Evolutionary conservation across 164 flowering plant species (phyloP).

Genomic region (Houttuynia cordata): DNA sequence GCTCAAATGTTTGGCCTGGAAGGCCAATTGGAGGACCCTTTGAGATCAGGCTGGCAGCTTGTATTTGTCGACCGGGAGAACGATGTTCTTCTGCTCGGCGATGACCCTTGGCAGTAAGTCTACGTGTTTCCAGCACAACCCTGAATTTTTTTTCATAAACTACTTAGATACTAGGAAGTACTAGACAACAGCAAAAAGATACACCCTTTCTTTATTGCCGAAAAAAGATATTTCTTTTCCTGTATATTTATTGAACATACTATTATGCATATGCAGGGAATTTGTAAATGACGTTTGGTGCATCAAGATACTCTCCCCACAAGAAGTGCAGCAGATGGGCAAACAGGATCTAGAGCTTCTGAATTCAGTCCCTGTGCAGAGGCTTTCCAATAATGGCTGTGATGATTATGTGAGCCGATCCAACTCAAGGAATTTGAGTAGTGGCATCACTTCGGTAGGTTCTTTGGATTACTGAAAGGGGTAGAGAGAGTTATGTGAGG

Average conservation of each 20-base stretch:
- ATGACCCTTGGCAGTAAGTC: constrained; percentile 97
- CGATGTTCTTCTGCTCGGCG: constrained; percentile 96
- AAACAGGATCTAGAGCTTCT: constrained; percentile 54
- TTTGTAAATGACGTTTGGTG: constrained; percentile 86
- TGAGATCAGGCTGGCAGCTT: constrained; percentile 99
- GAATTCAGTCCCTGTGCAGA: constrained; percentile 45
- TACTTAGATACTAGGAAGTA: no score
- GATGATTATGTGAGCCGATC: constrained; percentile 43
- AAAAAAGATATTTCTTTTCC: no score
- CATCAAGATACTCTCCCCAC: constrained; percentile 87
- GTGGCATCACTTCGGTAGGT: constrained; percentile 57
- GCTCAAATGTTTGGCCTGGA: constrained; percentile 91
- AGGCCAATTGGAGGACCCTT: constrained; percentile 92
- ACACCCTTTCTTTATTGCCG: no score
- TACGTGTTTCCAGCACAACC: no score
- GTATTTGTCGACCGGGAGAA: constrained; percentile 99
- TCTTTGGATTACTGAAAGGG: constrained; percentile 42
- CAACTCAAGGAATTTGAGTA: constrained; percentile 43
- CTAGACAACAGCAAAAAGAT: no score
- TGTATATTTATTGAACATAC: no score
- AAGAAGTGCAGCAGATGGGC: no score
- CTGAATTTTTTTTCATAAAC: no score
- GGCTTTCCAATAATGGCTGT: constrained; percentile 42
- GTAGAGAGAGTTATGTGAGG: constrained; percentile 3
- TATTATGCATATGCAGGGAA: constrained; percentile 47